phyloP scores from a whole-genome alignment of 2,329 filamentous ascomycete genomes.

The Fusarium brachygibbosum region DNA sequence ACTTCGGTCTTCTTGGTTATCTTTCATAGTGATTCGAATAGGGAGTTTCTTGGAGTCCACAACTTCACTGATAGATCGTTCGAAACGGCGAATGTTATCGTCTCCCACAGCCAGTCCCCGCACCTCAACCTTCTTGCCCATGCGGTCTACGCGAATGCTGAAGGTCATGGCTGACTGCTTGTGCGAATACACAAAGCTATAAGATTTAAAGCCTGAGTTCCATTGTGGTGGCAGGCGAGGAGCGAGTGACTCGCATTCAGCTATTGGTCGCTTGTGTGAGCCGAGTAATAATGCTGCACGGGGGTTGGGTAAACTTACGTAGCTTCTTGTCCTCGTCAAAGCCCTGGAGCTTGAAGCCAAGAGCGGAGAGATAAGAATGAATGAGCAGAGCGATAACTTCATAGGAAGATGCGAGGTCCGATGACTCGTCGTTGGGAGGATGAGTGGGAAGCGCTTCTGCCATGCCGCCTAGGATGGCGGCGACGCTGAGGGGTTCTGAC shows the following conservation, averaged over 20 bases:
- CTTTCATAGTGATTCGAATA: conserved; percentile 65
- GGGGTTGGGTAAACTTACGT: conserved; percentile 61
- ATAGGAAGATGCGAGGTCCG: conserved; percentile 76
- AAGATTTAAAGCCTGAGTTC: conserved; percentile 79
- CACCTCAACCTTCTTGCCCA: conserved; percentile 87
- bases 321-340: conserved; percentile 86
- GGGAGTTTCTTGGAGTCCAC: conserved; percentile 72
- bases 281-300: background rate
- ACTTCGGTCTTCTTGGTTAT: conserved; percentile 63
- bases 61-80: conserved; percentile 79
- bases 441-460: conserved; percentile 71
- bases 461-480: conserved; percentile 67
- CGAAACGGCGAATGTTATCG: conserved; percentile 84
- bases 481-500: conserved; percentile 48
- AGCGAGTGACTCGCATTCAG: conserved; percentile 67
- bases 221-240: conserved; percentile 80
- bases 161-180: conserved; percentile 87
- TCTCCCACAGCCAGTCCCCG: conserved; percentile 83
- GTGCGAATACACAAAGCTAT: conserved; percentile 89
- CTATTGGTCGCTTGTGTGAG: conserved; percentile 33
- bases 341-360: conserved; percentile 85
- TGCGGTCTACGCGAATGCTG: conserved; percentile 82
- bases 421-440: conserved; percentile 65
- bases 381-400: conserved; percentile 87
- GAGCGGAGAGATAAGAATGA: conserved; percentile 84